phyloP scores from a whole-genome alignment of 2,329 filamentous ascomycete genomes.

The Pezicula radicicola region DNA sequence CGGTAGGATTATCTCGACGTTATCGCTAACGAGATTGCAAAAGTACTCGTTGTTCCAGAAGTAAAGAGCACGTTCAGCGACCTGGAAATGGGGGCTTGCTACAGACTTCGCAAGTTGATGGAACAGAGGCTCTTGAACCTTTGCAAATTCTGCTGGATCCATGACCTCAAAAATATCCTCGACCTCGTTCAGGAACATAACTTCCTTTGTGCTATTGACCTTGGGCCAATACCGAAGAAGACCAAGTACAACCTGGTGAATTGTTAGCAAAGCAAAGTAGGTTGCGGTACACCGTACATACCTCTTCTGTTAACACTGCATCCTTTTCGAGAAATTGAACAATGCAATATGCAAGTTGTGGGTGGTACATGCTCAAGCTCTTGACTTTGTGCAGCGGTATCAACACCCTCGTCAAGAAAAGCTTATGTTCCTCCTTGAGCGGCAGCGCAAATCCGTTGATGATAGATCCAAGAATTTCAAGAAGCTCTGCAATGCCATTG shows the following conservation, averaged over 20 bases:
- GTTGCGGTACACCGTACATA: constrained; percentile 37
- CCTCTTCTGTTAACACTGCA: constrained; percentile 93
- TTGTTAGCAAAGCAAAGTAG: constrained; percentile 8
- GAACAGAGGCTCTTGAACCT: constrained; percentile 96
- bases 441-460: constrained; percentile 98
- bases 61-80: constrained; percentile 93
- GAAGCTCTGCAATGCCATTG: constrained; percentile 93
- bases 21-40: constrained; percentile 98
- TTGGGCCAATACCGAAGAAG: constrained; percentile 97
- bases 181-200: constrained; percentile 99
- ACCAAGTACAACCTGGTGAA: constrained; percentile 77
- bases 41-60: constrained; percentile 99
- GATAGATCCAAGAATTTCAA: constrained; percentile 96
- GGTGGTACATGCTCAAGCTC: constrained; percentile 99
- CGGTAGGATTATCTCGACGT: constrained; percentile 95
- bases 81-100: constrained; percentile 97
- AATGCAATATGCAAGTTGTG: constrained; percentile 96
- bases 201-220: constrained; percentile 98
- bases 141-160: constrained; percentile 97
- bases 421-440: constrained; percentile 97
- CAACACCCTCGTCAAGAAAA: constrained; percentile 90
- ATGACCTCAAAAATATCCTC: constrained; percentile 99
- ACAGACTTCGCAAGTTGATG: constrained; percentile 97
- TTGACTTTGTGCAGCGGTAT: constrained; percentile 97
- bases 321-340: constrained; percentile 99